Conservation (phyloP, 1,139 yeast species). For the Geotrichum candidum region DNA sequence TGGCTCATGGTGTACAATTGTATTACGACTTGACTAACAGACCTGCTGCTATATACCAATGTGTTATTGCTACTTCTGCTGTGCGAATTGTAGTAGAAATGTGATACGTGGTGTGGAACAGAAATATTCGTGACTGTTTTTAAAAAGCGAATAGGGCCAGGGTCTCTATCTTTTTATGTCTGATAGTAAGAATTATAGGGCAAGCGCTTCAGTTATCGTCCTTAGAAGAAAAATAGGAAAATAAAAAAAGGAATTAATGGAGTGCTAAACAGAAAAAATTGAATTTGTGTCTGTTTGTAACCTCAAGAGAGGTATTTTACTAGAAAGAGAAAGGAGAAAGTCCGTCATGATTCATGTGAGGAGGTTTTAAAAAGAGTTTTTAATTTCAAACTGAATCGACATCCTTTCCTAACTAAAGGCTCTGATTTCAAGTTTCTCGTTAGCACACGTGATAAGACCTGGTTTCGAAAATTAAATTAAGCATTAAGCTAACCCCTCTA, state of each 20-base stretch:
- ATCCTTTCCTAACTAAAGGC: background rate
- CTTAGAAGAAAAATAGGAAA: background rate
- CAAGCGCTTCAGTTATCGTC: background rate
- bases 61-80: background rate
- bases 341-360: background rate
- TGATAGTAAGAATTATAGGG: background rate
- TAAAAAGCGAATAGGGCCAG: background rate
- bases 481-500: background rate
- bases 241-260: background rate
- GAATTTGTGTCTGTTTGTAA: background rate
- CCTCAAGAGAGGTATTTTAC: background rate
- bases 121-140: background rate
- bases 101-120: background rate
- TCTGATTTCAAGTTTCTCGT: background rate
- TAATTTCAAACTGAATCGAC: background rate
- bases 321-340: background rate
- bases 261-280: background rate
- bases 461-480: no score
- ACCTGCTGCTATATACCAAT: background rate
- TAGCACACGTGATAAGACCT: background rate
- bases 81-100: background rate
- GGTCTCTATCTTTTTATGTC: background rate
- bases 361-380: background rate
- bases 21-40: background rate
- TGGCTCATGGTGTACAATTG: constrained; percentile 19